phyloP scores from a whole-genome alignment of 495 filamentous ascomycete species.

The Cairneyella variabilis region DNA sequence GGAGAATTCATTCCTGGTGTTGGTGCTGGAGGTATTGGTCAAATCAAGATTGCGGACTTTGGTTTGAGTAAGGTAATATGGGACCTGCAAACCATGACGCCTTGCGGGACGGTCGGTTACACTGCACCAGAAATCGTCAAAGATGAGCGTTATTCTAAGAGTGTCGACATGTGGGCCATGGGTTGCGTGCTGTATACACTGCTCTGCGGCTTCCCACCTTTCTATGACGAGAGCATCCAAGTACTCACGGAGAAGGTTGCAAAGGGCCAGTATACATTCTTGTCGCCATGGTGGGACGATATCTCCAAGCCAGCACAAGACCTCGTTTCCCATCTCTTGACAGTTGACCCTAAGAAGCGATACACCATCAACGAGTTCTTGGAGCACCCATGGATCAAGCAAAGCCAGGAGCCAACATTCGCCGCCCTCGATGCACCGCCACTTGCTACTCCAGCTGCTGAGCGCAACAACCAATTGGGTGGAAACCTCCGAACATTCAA shows the following conservation, averaged over 20 bases:
- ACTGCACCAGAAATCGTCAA: constrained; percentile 99
- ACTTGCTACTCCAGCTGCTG: constrained; percentile 61
- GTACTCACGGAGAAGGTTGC: constrained; percentile 97
- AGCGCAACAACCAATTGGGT: constrained; percentile 45
- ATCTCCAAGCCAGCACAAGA: constrained; percentile 96
- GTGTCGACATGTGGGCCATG: constrained; percentile 98
- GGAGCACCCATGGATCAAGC: constrained; percentile 84
- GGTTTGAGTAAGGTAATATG: constrained; percentile 96
- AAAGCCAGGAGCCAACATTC: constrained; percentile 68
- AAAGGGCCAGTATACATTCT: constrained; percentile 93
- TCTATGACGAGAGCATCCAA: constrained; percentile 98
- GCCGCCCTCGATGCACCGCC: constrained; percentile 76
- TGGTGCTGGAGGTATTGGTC: constrained; percentile 89
- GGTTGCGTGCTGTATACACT: constrained; percentile 97
- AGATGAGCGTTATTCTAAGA: constrained; percentile 97
- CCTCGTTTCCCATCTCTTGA: constrained; percentile 86
- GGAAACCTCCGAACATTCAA: constrained; percentile 45
- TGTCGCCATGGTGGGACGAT: constrained; percentile 99
- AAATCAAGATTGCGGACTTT: constrained; percentile 97
- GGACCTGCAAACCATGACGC: constrained; percentile 99
- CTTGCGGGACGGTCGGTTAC: constrained; percentile 96
- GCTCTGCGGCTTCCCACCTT: constrained; percentile 95
- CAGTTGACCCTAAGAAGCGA: constrained; percentile 87
- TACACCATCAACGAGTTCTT: constrained; percentile 88
- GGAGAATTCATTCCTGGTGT: constrained; percentile 84